phyloP scores from a whole-genome alignment of 495 filamentous ascomycete species.

The Bryoglossum gracile region DNA sequence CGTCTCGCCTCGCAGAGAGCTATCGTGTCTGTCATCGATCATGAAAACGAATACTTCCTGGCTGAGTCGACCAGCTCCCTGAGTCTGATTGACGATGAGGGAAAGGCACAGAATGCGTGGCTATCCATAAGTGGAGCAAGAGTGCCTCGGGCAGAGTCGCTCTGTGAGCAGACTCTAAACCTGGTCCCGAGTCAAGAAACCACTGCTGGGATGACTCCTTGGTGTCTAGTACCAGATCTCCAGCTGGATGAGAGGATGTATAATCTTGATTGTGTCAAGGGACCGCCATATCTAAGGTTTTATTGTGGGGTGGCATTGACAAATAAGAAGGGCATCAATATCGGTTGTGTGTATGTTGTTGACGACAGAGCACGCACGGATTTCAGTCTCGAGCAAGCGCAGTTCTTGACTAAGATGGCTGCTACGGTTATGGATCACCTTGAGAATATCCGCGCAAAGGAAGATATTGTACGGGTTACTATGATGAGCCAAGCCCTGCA shows the following conservation, averaged over 20 bases:
- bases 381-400: slow-evolving; percentile 26
- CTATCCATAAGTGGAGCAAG: slow-evolving; percentile 12
- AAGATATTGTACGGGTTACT: slow-evolving; percentile 28
- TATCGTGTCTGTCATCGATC: slow-evolving; percentile 55
- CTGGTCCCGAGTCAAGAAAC: slow-evolving; percentile 12
- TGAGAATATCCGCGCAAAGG: slow-evolving; percentile 28
- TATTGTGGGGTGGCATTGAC: slow-evolving; percentile 31
- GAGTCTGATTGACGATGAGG: slow-evolving; percentile 28
- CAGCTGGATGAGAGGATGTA: slow-evolving; percentile 26
- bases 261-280: slow-evolving; percentile 24
- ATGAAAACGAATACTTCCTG: slow-evolving; percentile 51
- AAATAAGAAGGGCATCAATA: slow-evolving; percentile 27
- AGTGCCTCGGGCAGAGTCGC: slow-evolving; percentile 1
- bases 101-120: slow-evolving; percentile 3
- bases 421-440: slow-evolving; percentile 37
- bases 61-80: slow-evolving; percentile 55
- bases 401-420: slow-evolving; percentile 34
- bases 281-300: slow-evolving; percentile 25
- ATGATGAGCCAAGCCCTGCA: slow-evolving; percentile 31
- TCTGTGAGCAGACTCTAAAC: slow-evolving; percentile 10
- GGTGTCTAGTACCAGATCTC: slow-evolving; percentile 29
- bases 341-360: slow-evolving; percentile 32
- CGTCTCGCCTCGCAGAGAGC: slow-evolving; percentile 46
- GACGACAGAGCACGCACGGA: slow-evolving; percentile 27
- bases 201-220: slow-evolving; percentile 6